Percentiles rank a stretch among this genome's conserved stretches.
phyloP scores from a whole-genome alignment of 371 early-diverging fungal species.

The Mortierella sp. region DNA sequence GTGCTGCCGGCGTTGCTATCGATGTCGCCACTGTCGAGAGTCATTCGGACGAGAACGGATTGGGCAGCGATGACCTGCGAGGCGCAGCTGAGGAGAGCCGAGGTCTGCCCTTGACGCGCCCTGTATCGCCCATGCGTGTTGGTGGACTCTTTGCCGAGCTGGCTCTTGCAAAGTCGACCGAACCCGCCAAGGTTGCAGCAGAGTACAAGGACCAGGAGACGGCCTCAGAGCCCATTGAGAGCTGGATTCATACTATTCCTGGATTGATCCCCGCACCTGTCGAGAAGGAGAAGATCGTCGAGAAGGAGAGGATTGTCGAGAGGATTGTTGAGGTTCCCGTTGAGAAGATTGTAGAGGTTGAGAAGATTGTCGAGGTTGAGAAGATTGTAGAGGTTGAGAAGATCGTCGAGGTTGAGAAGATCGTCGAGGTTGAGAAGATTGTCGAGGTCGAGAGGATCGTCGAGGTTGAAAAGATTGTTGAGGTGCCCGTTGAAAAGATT shows the following conservation, averaged over 20 bases:
- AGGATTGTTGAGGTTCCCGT: neutral
- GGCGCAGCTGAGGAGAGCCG: neutral
- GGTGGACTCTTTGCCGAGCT: conserved; percentile 38
- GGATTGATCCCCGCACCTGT: neutral
- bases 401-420: neutral
- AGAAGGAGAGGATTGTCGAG: conserved; percentile 5
- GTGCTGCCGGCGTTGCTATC: conserved; percentile 1
- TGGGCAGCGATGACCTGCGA: neutral
- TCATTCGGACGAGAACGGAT: neutral
- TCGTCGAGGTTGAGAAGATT: neutral
- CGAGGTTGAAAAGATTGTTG: neutral
- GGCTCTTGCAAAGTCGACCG: conserved; percentile 24
- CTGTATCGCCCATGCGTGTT: neutral
- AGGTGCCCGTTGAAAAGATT: neutral
- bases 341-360: conserved; percentile 2
- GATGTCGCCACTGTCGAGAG: neutral
- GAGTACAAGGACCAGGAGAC: conserved; percentile 32
- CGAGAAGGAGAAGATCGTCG: conserved; percentile 1
- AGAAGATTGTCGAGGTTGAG: conserved; percentile 5
- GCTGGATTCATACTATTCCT: conserved; percentile 27
- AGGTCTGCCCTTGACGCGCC: neutral
- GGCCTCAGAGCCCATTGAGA: conserved; percentile 28
- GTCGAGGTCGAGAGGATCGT: neutral
- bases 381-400: neutral
- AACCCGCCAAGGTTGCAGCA: neutral